Percentiles rank a stretch among this genome's conserved stretches.
phyloP scores from a whole-genome alignment of 2,329 filamentous ascomycete genomes.

The Apiospora arundinis region DNA sequence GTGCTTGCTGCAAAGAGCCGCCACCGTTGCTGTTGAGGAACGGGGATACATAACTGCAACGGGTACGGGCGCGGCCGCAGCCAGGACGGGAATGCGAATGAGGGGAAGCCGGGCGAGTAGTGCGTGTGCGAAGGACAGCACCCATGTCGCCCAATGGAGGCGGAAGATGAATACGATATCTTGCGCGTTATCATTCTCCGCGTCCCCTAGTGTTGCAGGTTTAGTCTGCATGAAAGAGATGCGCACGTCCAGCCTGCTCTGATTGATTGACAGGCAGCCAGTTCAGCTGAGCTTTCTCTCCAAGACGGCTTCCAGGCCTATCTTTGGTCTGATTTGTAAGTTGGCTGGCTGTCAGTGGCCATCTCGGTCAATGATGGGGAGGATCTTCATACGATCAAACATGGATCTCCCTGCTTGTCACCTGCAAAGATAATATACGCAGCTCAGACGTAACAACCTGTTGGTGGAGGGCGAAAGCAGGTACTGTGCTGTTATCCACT shows the following conservation, averaged over 20 bases:
- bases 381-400: background rate
- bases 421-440: background rate
- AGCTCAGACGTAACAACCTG: background rate
- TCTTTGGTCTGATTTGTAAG: background rate
- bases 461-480: background rate
- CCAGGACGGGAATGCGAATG: background rate
- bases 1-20: slow-evolving; percentile 14
- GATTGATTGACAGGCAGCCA: background rate
- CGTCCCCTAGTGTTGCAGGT: background rate
- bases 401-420: slow-evolving; percentile 11
- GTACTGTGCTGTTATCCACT: background rate
- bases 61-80: background rate
- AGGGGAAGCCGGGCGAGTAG: background rate
- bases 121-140: background rate
- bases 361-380: background rate
- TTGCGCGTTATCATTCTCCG: background rate
- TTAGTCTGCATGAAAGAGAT: background rate
- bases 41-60: background rate
- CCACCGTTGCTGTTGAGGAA: background rate
- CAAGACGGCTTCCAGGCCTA: background rate
- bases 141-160: slow-evolving; percentile 6
- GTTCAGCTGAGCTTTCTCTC: background rate
- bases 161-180: background rate
- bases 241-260: background rate
- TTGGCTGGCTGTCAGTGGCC: background rate